These are phyloP conservation scores for Pythium plurisporium DNA, from an alignment of 352 stramenopile species.

Conservation along the genomic window DNA sequence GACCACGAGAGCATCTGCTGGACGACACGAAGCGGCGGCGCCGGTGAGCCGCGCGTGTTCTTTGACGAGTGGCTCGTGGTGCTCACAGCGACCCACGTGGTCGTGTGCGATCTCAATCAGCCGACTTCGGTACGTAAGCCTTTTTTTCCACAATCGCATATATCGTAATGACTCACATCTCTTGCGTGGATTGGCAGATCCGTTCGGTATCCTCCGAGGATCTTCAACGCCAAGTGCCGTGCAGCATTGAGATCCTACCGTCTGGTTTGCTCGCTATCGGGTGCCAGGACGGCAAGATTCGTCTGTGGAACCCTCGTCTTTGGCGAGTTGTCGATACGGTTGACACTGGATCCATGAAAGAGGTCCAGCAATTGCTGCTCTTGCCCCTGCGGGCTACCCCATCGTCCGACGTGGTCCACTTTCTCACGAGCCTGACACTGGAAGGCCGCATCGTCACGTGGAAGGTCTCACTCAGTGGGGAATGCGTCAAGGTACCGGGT, in stretches of 20 bases:
- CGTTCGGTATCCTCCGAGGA: conserved; percentile 46
- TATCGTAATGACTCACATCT: background rate
- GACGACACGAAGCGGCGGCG: conserved; percentile 31
- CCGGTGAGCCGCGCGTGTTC: conserved; percentile 33
- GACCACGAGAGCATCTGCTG: conserved; percentile 61
- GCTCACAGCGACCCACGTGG: conserved; percentile 46
- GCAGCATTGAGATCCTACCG: conserved; percentile 54
- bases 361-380: conserved; percentile 67
- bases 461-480: conserved; percentile 48
- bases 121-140: conserved; percentile 40
- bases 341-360: conserved; percentile 52
- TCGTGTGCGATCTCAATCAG: conserved; percentile 74
- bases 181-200: conserved; percentile 17
- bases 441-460: conserved; percentile 62
- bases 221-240: conserved; percentile 54
- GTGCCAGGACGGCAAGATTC: conserved; percentile 72
- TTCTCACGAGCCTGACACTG: conserved; percentile 49
- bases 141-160: background rate
- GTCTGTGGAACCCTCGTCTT: conserved; percentile 55
- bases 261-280: conserved; percentile 63
- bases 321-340: conserved; percentile 59
- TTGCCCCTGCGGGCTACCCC: conserved; percentile 28
- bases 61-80: conserved; percentile 77
- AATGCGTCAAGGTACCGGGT: conserved; percentile 25
- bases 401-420: conserved; percentile 21